Conservation (phyloP, 2,329 filamentous ascomycete species). For the Aspergillus tubingensis region DNA sequence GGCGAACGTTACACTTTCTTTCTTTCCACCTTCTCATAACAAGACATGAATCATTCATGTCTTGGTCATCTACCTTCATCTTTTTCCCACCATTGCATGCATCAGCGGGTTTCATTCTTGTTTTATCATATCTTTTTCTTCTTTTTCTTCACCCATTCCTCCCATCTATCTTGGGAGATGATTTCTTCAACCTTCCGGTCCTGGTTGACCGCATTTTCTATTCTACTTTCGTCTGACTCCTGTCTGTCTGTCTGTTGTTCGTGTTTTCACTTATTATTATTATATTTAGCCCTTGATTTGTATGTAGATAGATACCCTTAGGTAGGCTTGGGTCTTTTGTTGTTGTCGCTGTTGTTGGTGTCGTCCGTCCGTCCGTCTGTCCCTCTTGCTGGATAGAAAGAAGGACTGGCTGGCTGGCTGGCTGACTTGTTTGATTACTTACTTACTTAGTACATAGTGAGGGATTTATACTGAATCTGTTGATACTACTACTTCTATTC, state of each 20-base stretch:
- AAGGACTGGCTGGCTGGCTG: not conserved
- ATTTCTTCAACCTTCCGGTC: not conserved
- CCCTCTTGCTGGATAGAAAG: not conserved
- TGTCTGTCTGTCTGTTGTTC: conserved; percentile 5
- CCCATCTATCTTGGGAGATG: not conserved
- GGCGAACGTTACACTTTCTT: conserved; percentile 6
- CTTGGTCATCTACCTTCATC: not conserved
- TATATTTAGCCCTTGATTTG: conserved; percentile 11
- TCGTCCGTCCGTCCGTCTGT: no score
- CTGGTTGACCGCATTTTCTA: not conserved
- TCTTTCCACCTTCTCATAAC: not conserved
- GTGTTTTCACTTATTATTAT: conserved; percentile 23
- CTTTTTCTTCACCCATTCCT: not conserved
- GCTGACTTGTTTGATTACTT: not conserved
- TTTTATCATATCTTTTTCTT: not conserved
- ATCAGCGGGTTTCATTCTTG: conserved; percentile 6
- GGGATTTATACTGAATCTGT: not conserved
- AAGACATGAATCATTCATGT: not conserved
- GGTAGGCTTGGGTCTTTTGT: conserved; percentile 17
- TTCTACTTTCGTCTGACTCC: conserved; percentile 9
- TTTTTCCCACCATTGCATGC: not conserved
- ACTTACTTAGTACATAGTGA: not conserved
- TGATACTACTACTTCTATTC: not conserved
- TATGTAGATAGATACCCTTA: conserved; percentile 24
- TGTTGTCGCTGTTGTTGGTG: not conserved